A percentile compares a stretch with the other conserved stretches of the same genome.
phyloP scores from a whole-genome alignment of 352 stramenopile species.

The Pythium myriotylum region DNA sequence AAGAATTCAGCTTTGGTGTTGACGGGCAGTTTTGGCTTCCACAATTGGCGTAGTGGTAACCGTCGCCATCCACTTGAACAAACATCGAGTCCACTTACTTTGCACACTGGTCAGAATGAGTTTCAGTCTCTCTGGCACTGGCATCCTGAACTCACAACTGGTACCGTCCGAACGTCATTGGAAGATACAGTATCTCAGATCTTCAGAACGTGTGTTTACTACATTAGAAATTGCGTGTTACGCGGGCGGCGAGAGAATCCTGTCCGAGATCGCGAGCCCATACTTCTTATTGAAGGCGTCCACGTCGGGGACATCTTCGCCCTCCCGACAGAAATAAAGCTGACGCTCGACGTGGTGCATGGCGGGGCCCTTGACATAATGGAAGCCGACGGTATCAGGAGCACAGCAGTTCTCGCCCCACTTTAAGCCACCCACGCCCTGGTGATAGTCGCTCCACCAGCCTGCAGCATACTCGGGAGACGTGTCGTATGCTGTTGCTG shows the following conservation, averaged over 20 bases:
- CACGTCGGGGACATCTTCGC: not conserved
- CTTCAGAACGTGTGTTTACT: too few relatives aligned
- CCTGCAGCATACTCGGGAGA: slow-evolving; percentile 46
- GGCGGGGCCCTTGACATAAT: slow-evolving; percentile 67
- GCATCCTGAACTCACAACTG: too few relatives aligned
- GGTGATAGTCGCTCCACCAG: slow-evolving; percentile 78
- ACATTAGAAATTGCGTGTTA: too few relatives aligned
- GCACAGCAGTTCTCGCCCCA: slow-evolving; percentile 52
- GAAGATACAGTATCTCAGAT: too few relatives aligned
- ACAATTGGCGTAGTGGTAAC: too few relatives aligned
- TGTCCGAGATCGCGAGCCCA: not conserved
- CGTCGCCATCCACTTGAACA: too few relatives aligned
- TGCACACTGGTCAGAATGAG: too few relatives aligned
- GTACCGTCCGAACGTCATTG: too few relatives aligned
- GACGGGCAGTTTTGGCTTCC: too few relatives aligned
- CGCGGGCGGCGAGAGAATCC: not conserved
- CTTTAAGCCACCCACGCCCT: slow-evolving; percentile 63
- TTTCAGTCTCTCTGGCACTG: too few relatives aligned
- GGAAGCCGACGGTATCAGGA: slow-evolving; percentile 71
- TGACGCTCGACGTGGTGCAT: slow-evolving; percentile 80
- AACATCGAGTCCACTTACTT: too few relatives aligned
- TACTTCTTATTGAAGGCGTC: slow-evolving; percentile 1
- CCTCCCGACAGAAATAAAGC: slow-evolving; percentile 64
- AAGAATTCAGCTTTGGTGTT: too few relatives aligned
- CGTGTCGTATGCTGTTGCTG: slow-evolving; percentile 61